A percentile compares a stretch with the other conserved stretches of the same genome.
Evolutionary conservation across 495 filamentous ascomycete species (phyloP).

Genomic region (Hypoxylon cercidicola): DNA sequence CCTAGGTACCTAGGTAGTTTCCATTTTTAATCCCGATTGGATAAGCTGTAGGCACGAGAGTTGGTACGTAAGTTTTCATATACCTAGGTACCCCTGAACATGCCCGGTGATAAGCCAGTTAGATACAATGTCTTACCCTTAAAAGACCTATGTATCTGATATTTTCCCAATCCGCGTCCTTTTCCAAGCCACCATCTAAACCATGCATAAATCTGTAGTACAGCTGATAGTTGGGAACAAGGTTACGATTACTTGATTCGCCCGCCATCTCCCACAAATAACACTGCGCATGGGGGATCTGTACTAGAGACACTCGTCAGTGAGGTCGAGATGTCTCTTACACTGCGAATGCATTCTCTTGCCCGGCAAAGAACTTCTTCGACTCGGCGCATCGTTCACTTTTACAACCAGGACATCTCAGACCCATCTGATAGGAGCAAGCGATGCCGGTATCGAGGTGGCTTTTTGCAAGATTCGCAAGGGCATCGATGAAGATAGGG

Average conservation of each 20-base stretch:
- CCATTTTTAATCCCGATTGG: too few relatives aligned
- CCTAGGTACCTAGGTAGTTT: too few relatives aligned
- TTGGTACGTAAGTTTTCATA: too few relatives aligned
- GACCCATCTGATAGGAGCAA: constrained; percentile 81
- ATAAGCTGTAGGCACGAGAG: too few relatives aligned
- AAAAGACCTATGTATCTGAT: background rate
- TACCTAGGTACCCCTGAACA: too few relatives aligned
- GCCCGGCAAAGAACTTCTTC: constrained; percentile 89
- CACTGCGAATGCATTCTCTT: constrained; percentile 46
- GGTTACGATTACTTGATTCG: background rate
- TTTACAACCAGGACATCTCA: constrained; percentile 93
- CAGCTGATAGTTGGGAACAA: background rate
- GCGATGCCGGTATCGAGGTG: constrained; percentile 77
- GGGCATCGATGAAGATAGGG: constrained; percentile 87
- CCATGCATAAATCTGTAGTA: background rate
- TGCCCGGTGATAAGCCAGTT: too few relatives aligned
- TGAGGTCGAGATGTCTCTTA: constrained; percentile 5
- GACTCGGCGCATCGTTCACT: constrained; percentile 89
- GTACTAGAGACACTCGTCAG: background rate
- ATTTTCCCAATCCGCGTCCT: background rate
- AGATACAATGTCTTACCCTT: too few relatives aligned
- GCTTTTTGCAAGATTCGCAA: constrained; percentile 83
- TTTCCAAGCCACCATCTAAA: background rate
- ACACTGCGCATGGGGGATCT: background rate
- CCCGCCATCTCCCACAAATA: background rate